phyloP scores from a whole-genome alignment of 768 basidiomycete species.

The Rhizopogon vesiculosus region DNA sequence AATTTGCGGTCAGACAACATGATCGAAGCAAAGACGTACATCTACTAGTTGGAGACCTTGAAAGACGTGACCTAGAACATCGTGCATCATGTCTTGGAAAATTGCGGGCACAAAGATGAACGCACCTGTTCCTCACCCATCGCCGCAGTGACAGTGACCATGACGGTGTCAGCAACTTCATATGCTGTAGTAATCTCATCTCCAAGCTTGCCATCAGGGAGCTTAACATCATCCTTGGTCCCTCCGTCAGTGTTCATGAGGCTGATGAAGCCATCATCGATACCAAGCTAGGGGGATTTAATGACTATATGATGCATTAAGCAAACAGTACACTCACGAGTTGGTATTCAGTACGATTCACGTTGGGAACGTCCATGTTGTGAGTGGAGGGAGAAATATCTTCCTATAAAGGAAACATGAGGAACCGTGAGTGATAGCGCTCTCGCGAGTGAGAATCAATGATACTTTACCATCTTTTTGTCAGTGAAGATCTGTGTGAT shows the following conservation, averaged over 20 bases:
- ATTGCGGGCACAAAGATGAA: background rate
- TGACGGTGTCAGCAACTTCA: constrained; percentile 82
- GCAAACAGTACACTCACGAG: constrained; percentile 49
- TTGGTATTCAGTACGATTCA: constrained; percentile 83
- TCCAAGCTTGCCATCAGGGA: constrained; percentile 86
- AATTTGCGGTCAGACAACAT: background rate
- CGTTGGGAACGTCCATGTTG: constrained; percentile 99
- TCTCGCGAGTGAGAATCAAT: background rate
- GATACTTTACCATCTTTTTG: constrained; percentile 82
- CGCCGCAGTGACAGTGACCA: constrained; percentile 81
- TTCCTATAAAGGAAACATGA: constrained; percentile 47
- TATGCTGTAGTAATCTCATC: constrained; percentile 62
- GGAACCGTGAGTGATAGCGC: background rate
- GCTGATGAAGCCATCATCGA: constrained; percentile 95
- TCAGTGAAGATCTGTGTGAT: constrained; percentile 87
- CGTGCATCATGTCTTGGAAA: background rate
- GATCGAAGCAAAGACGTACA: background rate
- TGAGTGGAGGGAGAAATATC: constrained; percentile 96
- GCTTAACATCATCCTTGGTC: constrained; percentile 89
- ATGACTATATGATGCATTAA: background rate
- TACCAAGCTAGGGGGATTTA: constrained; percentile 54
- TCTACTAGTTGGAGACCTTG: background rate
- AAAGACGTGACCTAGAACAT: background rate
- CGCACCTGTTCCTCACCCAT: constrained; percentile 86
- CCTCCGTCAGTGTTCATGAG: constrained; percentile 79